Evolutionary conservation across 2,329 filamentous ascomycete genomes (phyloP), one percentile per base, ranked within the genome.

Genomic region (Aspergillus oerlinghausenensis): DNA sequence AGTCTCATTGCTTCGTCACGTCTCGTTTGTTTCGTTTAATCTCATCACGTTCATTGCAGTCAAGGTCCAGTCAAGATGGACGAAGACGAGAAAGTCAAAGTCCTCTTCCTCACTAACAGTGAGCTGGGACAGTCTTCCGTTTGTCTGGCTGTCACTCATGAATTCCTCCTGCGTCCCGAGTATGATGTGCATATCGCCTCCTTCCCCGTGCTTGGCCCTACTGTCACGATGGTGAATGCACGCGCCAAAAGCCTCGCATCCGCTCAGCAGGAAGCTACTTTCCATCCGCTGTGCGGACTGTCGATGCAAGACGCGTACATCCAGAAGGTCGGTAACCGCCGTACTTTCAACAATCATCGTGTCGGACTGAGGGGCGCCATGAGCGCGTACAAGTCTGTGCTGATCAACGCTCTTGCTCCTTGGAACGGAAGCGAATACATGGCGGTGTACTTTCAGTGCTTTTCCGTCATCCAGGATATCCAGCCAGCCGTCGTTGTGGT

Each of bases 91-190:
- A 56, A 50, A 48, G 28, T 29, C n/a, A 45, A 48, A 7, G 62
- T 77, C n/a, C 64, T 79, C 1, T 68, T 80, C 35, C 52, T 79
- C 11, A 75, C 75, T 1, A 77, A 74, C 56, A 63, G 68, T 49
- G 77, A 79, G 56, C 66, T 68, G 51, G 77, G 77, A 8, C 73
- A 77, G 49, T 70, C 73, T 6, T 77, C 73, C 49, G 70, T 78
- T n/a, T 67, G 72, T 40, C 55, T 80, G 2, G 76, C 76, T 6
- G 70, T 73, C 0, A 65, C 64, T 6, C 65, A 74, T 38, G 75
- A 75, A 21, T 59, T 79, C 4, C 61, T 75, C 3, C 59, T 68
- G 2, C 63, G 68, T 6, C 60, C 66, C 2, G 49, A 68, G 5
- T 67, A 73, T 40, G 68, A 75, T 21, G 62, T 79, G 8, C 77